Evolutionary conservation across 305 asterid genomes (phyloP).

Genomic region (Vinca major): DNA sequence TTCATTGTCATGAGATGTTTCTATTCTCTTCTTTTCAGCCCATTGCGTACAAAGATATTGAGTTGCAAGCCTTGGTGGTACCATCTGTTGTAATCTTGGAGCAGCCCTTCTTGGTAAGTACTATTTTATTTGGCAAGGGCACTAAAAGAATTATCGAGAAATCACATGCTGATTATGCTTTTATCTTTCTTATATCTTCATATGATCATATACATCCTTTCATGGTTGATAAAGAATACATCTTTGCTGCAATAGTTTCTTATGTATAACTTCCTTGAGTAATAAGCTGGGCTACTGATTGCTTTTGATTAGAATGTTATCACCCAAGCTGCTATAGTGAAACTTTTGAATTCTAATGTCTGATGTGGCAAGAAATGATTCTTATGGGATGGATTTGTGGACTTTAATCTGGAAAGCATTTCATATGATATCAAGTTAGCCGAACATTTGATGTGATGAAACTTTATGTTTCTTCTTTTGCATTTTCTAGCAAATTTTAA

Average conservation of each 20-base stretch:
- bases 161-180: background rate
- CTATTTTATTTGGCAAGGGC: background rate
- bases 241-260: background rate
- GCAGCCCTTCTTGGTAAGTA: slow-evolving; percentile 73
- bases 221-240: background rate
- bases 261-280: background rate
- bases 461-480: background rate
- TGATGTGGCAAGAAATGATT: background rate
- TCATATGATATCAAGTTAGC: background rate
- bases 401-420: background rate
- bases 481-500: slow-evolving; percentile 10
- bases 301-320: background rate
- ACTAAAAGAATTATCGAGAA: background rate
- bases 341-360: background rate
- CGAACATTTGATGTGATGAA: background rate
- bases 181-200: background rate
- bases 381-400: background rate
- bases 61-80: slow-evolving; percentile 56
- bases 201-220: background rate
- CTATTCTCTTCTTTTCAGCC: slow-evolving; percentile 47
- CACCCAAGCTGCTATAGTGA: background rate
- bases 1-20: slow-evolving; percentile 11
- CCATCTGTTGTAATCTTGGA: slow-evolving; percentile 67
- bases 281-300: background rate
- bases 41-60: slow-evolving; percentile 65